These are phyloP conservation scores for Auxenochlorella protothecoides DNA, from an alignment of 139 green algal species.

Conservation along the genomic window DNA sequence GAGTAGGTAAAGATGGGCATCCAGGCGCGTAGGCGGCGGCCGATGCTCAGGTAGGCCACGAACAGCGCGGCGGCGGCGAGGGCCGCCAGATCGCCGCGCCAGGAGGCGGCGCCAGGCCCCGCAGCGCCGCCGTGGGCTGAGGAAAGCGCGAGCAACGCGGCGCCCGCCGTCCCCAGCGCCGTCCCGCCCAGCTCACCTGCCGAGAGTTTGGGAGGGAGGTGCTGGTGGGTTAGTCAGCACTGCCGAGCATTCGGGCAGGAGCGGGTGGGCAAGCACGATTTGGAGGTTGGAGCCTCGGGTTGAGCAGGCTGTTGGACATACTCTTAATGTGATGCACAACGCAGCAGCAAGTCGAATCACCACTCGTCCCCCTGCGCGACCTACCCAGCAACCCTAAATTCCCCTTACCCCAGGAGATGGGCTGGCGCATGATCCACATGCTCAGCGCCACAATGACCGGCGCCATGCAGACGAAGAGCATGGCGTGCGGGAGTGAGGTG, in stretches of 20 bases:
- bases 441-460: conserved; percentile 57
- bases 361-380: no score
- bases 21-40: conserved; percentile 31
- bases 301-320: no score
- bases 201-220: no score
- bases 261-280: no score
- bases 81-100: conserved; percentile 43
- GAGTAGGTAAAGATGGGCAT: conserved; percentile 76
- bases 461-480: conserved; percentile 62
- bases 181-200: conserved; percentile 38
- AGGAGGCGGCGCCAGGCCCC: not conserved
- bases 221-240: no score
- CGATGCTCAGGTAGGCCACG: conserved; percentile 40
- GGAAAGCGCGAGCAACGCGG: conserved; percentile 28
- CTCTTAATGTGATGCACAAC: no score
- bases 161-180: conserved; percentile 28
- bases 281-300: no score
- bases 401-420: conserved; percentile 38
- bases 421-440: conserved; percentile 28
- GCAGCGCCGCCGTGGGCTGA: conserved; percentile 3
- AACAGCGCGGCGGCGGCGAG: conserved; percentile 45
- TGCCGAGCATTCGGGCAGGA: no score
- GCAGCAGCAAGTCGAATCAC: no score
- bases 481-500: conserved; percentile 61
- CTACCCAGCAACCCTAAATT: no score